Evolutionary conservation across 805 yeast genomes (phyloP).

Genomic region (Clavispora santaluciae): DNA sequence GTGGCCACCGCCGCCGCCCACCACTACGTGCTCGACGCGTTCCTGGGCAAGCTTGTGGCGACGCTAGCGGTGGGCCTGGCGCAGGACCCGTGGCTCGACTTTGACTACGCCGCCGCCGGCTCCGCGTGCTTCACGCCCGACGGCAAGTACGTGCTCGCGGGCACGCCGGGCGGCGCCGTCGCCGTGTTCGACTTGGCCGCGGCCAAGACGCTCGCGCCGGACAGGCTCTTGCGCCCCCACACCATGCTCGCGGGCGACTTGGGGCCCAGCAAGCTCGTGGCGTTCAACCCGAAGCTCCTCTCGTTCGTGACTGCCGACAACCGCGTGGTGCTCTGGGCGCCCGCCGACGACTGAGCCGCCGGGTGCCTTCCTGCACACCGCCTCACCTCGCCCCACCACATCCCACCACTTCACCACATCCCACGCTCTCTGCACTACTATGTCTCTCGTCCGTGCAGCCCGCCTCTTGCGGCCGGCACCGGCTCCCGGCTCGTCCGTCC

Average conservation of each 20-base stretch:
- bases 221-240: slow-evolving; percentile 21
- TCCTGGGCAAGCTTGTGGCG: slow-evolving; percentile 49
- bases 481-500: no score
- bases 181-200: slow-evolving; percentile 26
- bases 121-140: slow-evolving; percentile 36
- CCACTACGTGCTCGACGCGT: slow-evolving; percentile 68
- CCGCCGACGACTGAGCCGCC: slow-evolving; percentile 10
- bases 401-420: no score
- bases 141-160: slow-evolving; percentile 35
- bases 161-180: slow-evolving; percentile 23
- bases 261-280: slow-evolving; percentile 44
- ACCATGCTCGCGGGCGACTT: slow-evolving; percentile 18
- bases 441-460: no score
- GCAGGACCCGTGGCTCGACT: slow-evolving; percentile 18
- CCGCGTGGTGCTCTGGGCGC: slow-evolving; percentile 35
- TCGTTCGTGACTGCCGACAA: slow-evolving; percentile 47
- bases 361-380: no score
- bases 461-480: no score
- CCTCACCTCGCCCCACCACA: no score
- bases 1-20: slow-evolving; percentile 48
- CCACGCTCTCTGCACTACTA: no score
- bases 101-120: slow-evolving; percentile 30
- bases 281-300: slow-evolving; percentile 59
- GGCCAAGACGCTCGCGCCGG: slow-evolving; percentile 18
- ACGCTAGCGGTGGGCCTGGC: slow-evolving; percentile 13